Evolutionary conservation across 2,329 filamentous ascomycete genomes (phyloP), one percentile per base, ranked within the genome.

Genomic region (Fusarium verrucosum): DNA sequence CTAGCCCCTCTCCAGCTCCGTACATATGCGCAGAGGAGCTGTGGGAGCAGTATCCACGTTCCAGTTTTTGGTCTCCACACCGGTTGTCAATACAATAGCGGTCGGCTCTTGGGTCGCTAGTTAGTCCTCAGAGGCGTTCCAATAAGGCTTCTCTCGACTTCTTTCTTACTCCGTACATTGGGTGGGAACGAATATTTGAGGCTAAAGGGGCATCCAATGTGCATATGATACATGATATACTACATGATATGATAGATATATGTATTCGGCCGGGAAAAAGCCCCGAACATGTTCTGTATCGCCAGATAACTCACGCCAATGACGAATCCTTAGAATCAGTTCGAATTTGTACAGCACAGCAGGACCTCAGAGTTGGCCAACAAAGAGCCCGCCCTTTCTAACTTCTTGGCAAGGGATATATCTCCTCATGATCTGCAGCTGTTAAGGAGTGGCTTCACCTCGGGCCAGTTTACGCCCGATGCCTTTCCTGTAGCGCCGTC

Each of bases 401-500:
- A 52, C 26, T 40, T 19, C 22, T 9, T 30, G 28, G 37, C 47
- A 53, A n/a, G 23, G 23, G 37, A 58, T n/a, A n/a, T 26, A 22
- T 49, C 33, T 62, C 44, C 37, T 62, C 41, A 58, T 63, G 38
- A 59, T 61, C 56, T 54, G 33, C 75, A 76, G 28, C 57, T 58
- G 13, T 55, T 64, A 33, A 72, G 49, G 45, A 75, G 49, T 49
- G 63, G 62, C 66, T 71, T 70, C 49, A 75, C 59, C 55, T 56
- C 63, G 32, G 67, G 57, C 73, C 72, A 74, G 50, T 75, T 74
- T 36, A 76, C 68, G n/a, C 76, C 76, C 26, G 76, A 76, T 36
- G 70, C 58, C 49, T 71, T 72, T 30, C 52, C 65, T 49, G 57
- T 65, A 43, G 68, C 72, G 42, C 54, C 66, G 22, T 63, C 58